phyloP scores from a whole-genome alignment of 2,329 filamentous ascomycete genomes.

The Penicillium sp. region DNA sequence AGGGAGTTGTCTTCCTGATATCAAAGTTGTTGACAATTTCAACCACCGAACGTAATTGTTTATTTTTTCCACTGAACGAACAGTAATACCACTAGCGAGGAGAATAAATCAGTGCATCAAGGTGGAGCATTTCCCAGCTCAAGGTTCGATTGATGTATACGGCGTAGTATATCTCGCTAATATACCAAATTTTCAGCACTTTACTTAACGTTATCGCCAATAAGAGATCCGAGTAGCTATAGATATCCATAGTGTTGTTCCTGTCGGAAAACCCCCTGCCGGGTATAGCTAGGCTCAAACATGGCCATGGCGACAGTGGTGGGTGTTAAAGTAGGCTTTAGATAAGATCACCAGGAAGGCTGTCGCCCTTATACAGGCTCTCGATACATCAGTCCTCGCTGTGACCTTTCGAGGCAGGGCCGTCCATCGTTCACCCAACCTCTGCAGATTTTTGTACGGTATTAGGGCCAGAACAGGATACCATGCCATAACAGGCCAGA shows the following conservation, averaged over 20 bases:
- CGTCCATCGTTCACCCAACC: background rate
- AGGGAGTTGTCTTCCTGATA: background rate
- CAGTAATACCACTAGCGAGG: background rate
- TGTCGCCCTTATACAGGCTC: background rate
- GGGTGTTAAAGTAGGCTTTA: background rate
- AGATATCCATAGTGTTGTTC: background rate
- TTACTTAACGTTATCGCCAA: background rate
- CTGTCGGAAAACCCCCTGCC: background rate
- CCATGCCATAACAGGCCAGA: background rate
- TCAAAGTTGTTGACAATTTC: background rate
- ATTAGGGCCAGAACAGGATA: background rate
- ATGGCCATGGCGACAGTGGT: background rate
- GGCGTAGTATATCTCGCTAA: background rate
- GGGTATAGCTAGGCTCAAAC: background rate
- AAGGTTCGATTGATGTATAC: background rate
- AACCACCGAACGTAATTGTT: background rate
- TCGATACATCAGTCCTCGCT: background rate
- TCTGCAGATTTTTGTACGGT: background rate
- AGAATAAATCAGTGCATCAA: background rate
- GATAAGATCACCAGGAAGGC: background rate
- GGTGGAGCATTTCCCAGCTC: background rate
- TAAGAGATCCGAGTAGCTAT: background rate
- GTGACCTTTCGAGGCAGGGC: background rate
- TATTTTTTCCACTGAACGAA: background rate
- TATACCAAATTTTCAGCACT: background rate